phyloP scores from a whole-genome alignment of 202 grass and related monocot genomes.

The Brachypodium distachyon region DNA sequence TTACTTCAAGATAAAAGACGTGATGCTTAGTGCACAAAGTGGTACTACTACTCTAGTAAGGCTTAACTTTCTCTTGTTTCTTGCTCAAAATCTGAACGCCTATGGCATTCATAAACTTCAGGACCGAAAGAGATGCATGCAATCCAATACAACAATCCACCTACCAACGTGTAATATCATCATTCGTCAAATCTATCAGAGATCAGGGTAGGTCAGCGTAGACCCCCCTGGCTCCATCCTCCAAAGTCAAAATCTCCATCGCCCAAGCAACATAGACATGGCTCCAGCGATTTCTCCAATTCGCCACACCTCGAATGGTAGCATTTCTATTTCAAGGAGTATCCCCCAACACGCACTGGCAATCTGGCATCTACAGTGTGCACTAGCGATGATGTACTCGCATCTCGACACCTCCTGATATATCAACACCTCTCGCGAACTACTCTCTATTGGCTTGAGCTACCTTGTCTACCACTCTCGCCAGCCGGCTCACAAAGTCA shows the following conservation, averaged over 20 bases:
- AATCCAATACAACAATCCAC: background rate
- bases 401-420: conserved; percentile 20
- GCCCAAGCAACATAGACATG: background rate
- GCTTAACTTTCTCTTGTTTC: background rate
- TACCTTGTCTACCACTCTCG: background rate
- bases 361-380: background rate
- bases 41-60: no score
- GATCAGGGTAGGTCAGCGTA: background rate
- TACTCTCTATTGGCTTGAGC: conserved; percentile 3
- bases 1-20: no score
- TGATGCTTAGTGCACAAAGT: no score
- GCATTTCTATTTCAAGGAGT: background rate
- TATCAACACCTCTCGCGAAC: conserved; percentile 22
- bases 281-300: background rate
- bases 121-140: background rate
- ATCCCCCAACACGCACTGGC: background rate
- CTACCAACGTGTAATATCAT: background rate
- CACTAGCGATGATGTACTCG: no score
- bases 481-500: background rate
- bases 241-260: background rate
- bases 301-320: background rate
- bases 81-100: background rate
- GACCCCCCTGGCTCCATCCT: background rate
- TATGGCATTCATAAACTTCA: background rate
- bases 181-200: background rate